phyloP scores from a whole-genome alignment of 2,329 filamentous ascomycete genomes.

The Pseudogymnoascus sp. region DNA sequence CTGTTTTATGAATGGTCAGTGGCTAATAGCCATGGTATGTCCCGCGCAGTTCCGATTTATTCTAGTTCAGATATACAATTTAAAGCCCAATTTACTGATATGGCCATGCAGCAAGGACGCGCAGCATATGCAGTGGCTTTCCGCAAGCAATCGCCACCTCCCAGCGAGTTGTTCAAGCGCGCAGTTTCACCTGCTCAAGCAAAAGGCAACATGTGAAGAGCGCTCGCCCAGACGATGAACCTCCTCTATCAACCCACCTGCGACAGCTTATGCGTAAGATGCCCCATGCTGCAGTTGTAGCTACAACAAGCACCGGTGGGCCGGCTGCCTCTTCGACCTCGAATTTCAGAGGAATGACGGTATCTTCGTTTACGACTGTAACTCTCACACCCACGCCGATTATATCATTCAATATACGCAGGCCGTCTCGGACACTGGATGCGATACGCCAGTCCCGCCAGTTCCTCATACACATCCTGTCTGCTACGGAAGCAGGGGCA shows the following conservation, averaged over 20 bases:
- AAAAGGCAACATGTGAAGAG: background rate
- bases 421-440: slow-evolving; percentile 24
- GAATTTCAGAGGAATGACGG: slow-evolving; percentile 23
- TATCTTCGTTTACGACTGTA: slow-evolving; percentile 30
- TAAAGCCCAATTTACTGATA: background rate
- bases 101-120: background rate
- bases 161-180: background rate
- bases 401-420: slow-evolving; percentile 28
- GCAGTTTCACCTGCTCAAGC: background rate
- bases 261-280: slow-evolving; percentile 26
- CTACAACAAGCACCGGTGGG: slow-evolving; percentile 19
- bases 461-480: slow-evolving; percentile 25
- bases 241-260: slow-evolving; percentile 16
- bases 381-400: slow-evolving; percentile 25
- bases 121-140: background rate
- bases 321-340: background rate
- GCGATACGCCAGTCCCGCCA: slow-evolving; percentile 18
- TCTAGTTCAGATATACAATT: background rate
- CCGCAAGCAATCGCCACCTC: background rate
- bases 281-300: slow-evolving; percentile 25
- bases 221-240: slow-evolving; percentile 10
- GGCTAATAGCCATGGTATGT: slow-evolving; percentile 6
- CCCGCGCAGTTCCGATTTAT: background rate
- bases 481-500: slow-evolving; percentile 16
- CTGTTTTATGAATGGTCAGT: slow-evolving; percentile 7